Base-by-base conservation (phyloP, 2,329 filamentous ascomycete species). In the Verticillium albo-atrum region DNA sequence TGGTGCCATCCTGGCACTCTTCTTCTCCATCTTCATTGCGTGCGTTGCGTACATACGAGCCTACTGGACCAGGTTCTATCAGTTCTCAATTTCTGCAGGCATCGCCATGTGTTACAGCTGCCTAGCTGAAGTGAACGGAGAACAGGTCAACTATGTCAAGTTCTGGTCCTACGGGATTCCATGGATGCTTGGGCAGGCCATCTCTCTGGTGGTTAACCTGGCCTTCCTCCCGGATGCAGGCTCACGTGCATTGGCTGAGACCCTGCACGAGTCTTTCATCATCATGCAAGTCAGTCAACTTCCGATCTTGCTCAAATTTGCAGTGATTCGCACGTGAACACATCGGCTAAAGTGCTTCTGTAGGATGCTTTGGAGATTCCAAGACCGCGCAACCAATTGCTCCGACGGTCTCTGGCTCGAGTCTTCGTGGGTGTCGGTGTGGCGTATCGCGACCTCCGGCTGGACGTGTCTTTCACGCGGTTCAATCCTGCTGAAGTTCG, bases 401-500 rank as follows among this genome's bases (percentile, higher is more conserved):
- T 62, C 3, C 76, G 79, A 32, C 74, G 79, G 51, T 72, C 75
- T 37, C 70, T 87, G 20, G 76, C 79, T 4, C 77, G 76, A 61
- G 76, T 78, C 1, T 85, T 85, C 60, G 81, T 86, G 60, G 77
- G 82, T 59, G 73, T 86, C 58, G 85, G 83, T 15, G 75, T 82
- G 62, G 79, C 79, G 2, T 79, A 83, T 61, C 76, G 83, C 67
- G 84, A 87, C 64, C 76, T 86, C 60, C 75, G 77, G 14, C 76
- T 84, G 57, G 83, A 86, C 58, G 75, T 85, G n/a, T 82, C 82
- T 1, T 70, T 85, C 4, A 84, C 82, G 1, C 74, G 78, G 1
- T 82, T 85, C 60, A 71, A 70, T 12, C 82, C 83, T 2, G 70
- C 74, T 12, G 82, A 86, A 65, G 73, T 84, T 23, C 70, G 72